Evolutionary conservation across 139 green algal genomes (phyloP), one percentile per base, ranked within the genome.

Genomic region (Diplosphaera chodatii): DNA sequence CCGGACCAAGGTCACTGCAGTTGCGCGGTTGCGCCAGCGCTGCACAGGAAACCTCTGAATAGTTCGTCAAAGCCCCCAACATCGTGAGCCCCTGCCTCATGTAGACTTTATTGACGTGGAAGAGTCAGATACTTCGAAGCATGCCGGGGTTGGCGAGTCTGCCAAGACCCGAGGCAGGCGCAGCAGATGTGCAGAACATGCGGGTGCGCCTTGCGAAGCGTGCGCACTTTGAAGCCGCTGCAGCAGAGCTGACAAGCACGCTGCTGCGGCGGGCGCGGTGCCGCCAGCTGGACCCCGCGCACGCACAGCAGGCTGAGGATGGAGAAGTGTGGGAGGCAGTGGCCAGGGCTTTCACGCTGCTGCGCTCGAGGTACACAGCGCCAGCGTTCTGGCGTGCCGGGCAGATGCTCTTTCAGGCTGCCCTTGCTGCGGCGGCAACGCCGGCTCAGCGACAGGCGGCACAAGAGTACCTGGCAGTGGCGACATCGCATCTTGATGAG

Each of bases 361-460:
- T 82, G 5, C 41, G 70, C 15, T 66, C 63, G 0, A 40, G 77
- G 13, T 76, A 74, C 69, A 82, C 31, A 30, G 34, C 33, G 6
- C 63, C 37, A 3, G 27, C 73, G 1, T 79, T 76, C 68, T 79
- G 73, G 72, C 15, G 20, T 13, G 40, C 20, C 13, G 77, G 67
- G 18, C 33, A 64, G 28, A 40, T 68, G 72, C 55, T 82, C 32
- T 78, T 78, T 8, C 30, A 23, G 66, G 40, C 33, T 13, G 64
- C 55, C 28, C 40, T 70, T 15, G 32, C 33, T 6, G 68, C 41
- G 3, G 34, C 40, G 30, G 5, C 31, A 32, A 28, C 66, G 56
- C 59, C 28, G 32, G 37, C 13, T 20, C 13, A n/a, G 55, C 8
- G 10, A 2, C 0, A 27, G 23, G 2, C 5, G 40, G 64, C 31